A percentile compares a stretch with the other conserved stretches of the same genome.
phyloP scores from a whole-genome alignment of 768 basidiomycete genomes.

The Serendipita sp. region DNA sequence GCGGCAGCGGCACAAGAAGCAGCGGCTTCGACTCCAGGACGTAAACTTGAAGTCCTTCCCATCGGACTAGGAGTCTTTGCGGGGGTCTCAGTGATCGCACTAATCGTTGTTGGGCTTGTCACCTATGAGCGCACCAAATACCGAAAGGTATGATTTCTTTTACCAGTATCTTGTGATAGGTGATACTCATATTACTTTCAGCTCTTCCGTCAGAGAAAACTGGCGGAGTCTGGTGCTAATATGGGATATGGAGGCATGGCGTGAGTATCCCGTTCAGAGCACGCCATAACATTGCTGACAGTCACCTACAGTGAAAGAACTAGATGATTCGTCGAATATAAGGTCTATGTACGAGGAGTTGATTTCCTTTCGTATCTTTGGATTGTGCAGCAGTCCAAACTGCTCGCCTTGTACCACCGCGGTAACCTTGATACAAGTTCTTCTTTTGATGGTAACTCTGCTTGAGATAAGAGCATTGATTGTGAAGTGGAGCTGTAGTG shows the following conservation, averaged over 20 bases:
- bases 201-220: conserved; percentile 60
- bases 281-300: too few species aligned
- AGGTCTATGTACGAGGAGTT: too few species aligned
- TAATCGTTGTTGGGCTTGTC: conserved; percentile 69
- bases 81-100: conserved; percentile 68
- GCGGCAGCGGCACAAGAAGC: conserved; percentile 18
- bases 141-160: conserved; percentile 43
- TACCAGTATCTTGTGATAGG: background rate
- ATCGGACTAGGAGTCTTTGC: conserved; percentile 74
- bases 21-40: conserved; percentile 53
- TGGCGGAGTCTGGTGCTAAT: conserved; percentile 42
- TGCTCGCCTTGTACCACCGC: too few species aligned
- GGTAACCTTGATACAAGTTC: too few species aligned
- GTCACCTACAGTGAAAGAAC: too few species aligned
- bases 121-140: conserved; percentile 80
- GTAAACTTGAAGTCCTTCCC: conserved; percentile 55
- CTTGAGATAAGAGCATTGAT: too few species aligned
- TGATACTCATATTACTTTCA: conserved; percentile 17
- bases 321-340: too few species aligned
- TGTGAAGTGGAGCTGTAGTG: too few species aligned
- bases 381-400: too few species aligned
- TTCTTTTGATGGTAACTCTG: too few species aligned
- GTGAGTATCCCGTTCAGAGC: conserved; percentile 17
- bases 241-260: conserved; percentile 48
- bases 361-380: too few species aligned